Evolutionary conservation across 805 yeast species (phyloP).

Genomic region (Ogataea angusta): DNA sequence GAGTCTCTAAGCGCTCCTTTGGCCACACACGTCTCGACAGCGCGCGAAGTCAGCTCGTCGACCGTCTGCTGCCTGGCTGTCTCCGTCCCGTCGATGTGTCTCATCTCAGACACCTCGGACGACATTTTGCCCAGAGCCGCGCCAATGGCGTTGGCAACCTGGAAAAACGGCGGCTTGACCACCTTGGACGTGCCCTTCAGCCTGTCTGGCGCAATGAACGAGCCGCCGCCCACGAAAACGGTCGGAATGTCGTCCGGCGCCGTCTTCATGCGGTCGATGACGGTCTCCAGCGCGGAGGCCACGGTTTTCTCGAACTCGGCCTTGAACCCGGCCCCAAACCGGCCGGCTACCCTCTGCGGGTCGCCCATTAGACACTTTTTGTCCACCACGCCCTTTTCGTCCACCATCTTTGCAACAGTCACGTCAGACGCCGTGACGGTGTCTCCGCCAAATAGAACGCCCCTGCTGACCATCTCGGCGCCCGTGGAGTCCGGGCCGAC

Average conservation of each 20-base stretch:
- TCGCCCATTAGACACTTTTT: conserved; percentile 29
- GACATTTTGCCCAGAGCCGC: conserved; percentile 46
- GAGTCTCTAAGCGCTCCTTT: conserved; percentile 29
- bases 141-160: conserved; percentile 48
- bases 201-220: conserved; percentile 38
- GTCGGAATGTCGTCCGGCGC: conserved; percentile 39
- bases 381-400: conserved; percentile 19
- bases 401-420: conserved; percentile 2
- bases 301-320: conserved; percentile 1
- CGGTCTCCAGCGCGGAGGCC: conserved; percentile 32
- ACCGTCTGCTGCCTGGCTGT: conserved; percentile 14
- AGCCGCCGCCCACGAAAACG: conserved; percentile 49
- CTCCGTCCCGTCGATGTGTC: conserved; percentile 5
- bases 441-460: conserved; percentile 6
- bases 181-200: conserved; percentile 39
- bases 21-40: conserved; percentile 16
- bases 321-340: background rate
- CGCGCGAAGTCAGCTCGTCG: conserved; percentile 19
- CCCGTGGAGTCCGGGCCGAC: conserved; percentile 9
- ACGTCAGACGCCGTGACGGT: conserved; percentile 8
- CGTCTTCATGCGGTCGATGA: conserved; percentile 44
- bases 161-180: conserved; percentile 37
- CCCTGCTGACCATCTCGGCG: conserved; percentile 6
- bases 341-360: conserved; percentile 4
- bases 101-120: conserved; percentile 23